Conservation (phyloP, 345 rosid species). For the Ceriops zippeliana region DNA sequence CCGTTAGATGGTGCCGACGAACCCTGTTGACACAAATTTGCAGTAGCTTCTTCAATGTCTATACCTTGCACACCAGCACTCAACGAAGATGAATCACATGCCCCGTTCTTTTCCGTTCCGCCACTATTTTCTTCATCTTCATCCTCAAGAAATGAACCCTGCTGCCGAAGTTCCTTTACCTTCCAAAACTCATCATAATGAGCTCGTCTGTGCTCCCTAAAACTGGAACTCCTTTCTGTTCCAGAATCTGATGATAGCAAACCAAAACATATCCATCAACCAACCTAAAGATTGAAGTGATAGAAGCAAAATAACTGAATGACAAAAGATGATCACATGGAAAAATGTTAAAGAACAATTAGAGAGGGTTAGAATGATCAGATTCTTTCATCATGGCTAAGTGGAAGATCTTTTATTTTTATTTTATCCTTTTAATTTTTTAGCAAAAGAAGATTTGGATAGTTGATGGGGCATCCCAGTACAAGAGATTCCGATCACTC, state of each 20-base stretch:
- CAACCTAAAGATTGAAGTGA: neutral
- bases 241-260: constrained; percentile 35
- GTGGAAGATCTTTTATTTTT: too few relatives aligned
- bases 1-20: constrained; percentile 34
- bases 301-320: neutral
- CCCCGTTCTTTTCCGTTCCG: constrained; percentile 20
- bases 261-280: constrained; percentile 3
- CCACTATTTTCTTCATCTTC: constrained; percentile 43
- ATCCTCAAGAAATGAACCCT: constrained; percentile 63
- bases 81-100: constrained; percentile 38
- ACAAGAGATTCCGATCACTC: too few relatives aligned
- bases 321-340: neutral
- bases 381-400: too few relatives aligned
- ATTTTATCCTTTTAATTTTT: too few relatives aligned
- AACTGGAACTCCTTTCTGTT: constrained; percentile 41
- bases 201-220: constrained; percentile 73
- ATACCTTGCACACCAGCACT: constrained; percentile 40
- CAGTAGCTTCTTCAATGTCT: constrained; percentile 39
- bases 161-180: constrained; percentile 67
- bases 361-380: too few relatives aligned
- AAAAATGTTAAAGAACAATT: neutral
- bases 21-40: constrained; percentile 23
- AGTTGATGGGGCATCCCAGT: too few relatives aligned
- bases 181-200: constrained; percentile 86
- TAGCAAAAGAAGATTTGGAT: too few relatives aligned